Base-by-base conservation (phyloP, 129 eudicot species). In the Saussurea involucrata region DNA sequence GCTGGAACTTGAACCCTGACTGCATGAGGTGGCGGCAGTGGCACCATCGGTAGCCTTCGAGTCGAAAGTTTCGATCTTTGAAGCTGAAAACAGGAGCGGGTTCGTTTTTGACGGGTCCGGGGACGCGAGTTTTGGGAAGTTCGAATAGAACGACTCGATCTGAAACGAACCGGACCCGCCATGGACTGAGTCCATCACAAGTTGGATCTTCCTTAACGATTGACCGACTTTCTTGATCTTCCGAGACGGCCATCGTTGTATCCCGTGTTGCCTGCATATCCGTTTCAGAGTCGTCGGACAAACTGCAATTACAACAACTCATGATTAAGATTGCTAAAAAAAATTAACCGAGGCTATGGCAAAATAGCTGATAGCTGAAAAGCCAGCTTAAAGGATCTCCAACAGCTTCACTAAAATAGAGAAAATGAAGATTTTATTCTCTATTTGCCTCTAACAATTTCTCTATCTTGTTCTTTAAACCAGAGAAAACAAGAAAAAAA, bases 141-240 rank as follows among this genome's bases (percentile, higher is more conserved):
- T 86, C 34, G 95, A 82, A 80, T 90, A 93, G 78, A 93, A 89
- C 27, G 97, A 89, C 32, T 86, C 92, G 22, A 94, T 89, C 72
- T 87, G 96, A 27, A 91, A 83, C 29, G 80, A 79, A 21, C 93
- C 96, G 3, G 90, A 85, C 5, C 95, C 87, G 12, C 97, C 97
- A 64, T 89, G 94, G 27, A 95, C 99, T 0, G 97, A 92, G 72
- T 95, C 99, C 69, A 95, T 91, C 61, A 95, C 96, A 31, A 87
- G 92, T 65, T 88, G 94, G 77, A 95, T 88, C 76, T 95, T 95
- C 68, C 88, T 86, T 74, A 95, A 72, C 24, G 99, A 95, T 87
- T 90, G 96, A 40, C 96, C 96, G n/a, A 95, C 99, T 82, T 95
- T 95, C 84, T 95, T 95, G 83, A 95, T 95, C 82, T 91, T 95